Base-by-base conservation (phyloP, 2,329 filamentous ascomycete genomes). In the Biscogniauxia mediterranea region DNA sequence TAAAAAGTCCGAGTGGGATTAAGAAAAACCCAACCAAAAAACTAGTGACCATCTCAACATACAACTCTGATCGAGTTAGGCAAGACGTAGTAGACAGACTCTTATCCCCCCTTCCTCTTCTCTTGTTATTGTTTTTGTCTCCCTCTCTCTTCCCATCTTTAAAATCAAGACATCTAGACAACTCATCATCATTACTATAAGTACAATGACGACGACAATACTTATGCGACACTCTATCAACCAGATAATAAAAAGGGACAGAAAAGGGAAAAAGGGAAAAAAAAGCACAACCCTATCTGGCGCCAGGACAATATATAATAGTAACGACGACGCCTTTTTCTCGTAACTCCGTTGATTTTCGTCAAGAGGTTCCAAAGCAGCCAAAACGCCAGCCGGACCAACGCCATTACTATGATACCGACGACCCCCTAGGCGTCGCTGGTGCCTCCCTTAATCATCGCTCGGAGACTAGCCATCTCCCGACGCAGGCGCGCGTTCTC, bases 401-500 rank as follows among this genome's bases (percentile, higher is more conserved):
- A 54, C 57, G 59, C 60, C 57, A 52, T 54, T 50, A 60, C 56
- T 57, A 56, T 32, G 25, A 61, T 54, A 46, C 61, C 61, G 59
- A 67, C 63, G 55, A 64, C 67, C 69, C 63, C 69, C 70, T 72
- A 72, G 61, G 69, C 64, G 64, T 71, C 70, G 65, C 61, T 64
- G 59, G 60, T 61, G 60, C 54, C 56, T 11, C 77, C 79, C 74
- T 81, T 85, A 60, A 86, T 70, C 65, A 84, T 71, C 54, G 85
- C 80, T 70, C 85, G 80, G 68, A 90, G 77, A 56, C 91, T 92
- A 38, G 89, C 85, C 71, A 93, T 88, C 79, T 97, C 93, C 69
- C 93, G 83, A 79, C 90, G 93, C 69, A 97, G 76, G 64, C 91
- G 82, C 59, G 89, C 85, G 73, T 96, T 97, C 75, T 98, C 94